Percentiles rank a stretch among this genome's conserved stretches.
phyloP scores from a whole-genome alignment of 768 basidiomycete genomes.

The Termitomyces sp. region DNA sequence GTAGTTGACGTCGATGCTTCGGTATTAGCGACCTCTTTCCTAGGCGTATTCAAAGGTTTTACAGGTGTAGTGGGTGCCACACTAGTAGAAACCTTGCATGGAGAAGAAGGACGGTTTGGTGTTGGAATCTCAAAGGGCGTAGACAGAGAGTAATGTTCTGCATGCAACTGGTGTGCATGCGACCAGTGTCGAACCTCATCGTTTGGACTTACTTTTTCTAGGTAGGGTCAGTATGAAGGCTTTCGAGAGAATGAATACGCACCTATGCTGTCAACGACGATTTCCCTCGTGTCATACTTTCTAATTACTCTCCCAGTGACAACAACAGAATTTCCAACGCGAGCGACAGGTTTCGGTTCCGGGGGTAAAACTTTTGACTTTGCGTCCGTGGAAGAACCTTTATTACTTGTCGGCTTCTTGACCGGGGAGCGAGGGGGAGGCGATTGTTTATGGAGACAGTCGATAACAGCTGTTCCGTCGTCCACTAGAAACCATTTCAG shows the following conservation, averaged over 20 bases:
- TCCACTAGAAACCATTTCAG: constrained; percentile 50
- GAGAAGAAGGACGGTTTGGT: constrained; percentile 8
- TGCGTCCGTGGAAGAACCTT: constrained; percentile 5
- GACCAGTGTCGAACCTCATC: constrained; percentile 63
- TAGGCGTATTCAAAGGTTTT: constrained; percentile 7
- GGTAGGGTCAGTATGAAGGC: not conserved
- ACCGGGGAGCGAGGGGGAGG: constrained; percentile 23
- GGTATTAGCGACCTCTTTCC: not conserved
- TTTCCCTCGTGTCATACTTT: constrained; percentile 41
- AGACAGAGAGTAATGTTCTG: constrained; percentile 44
- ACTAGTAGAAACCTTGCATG: constrained; percentile 4
- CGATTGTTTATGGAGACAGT: constrained; percentile 51
- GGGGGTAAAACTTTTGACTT: constrained; percentile 20
- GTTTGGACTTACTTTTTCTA: constrained; percentile 47
- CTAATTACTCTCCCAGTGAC: constrained; percentile 45
- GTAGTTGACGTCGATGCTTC: not conserved
- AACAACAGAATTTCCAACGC: constrained; percentile 45
- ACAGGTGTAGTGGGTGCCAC: constrained; percentile 1
- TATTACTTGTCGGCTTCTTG: constrained; percentile 18
- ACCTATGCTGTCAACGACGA: constrained; percentile 55
- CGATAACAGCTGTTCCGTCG: constrained; percentile 73
- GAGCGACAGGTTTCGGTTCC: constrained; percentile 32
- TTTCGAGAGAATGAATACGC: constrained; percentile 16
- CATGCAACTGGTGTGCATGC: constrained; percentile 51
- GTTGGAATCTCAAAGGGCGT: constrained; percentile 52